Evolutionary conservation across 805 yeast genomes (phyloP).

Genomic region (Scheffersomyces coipomensis): DNA sequence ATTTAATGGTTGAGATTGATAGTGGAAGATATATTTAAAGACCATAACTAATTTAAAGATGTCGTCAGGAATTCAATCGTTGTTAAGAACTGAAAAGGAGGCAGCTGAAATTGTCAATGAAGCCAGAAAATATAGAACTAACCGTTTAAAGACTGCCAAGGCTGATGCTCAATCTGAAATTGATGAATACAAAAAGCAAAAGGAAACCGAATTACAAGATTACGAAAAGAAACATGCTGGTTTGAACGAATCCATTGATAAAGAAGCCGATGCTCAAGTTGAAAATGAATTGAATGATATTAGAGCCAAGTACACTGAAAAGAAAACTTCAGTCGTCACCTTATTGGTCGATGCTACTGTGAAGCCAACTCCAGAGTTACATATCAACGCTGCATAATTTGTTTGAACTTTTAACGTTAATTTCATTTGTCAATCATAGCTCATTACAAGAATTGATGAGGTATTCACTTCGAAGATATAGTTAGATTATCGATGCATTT

Average conservation of each 20-base stretch:
- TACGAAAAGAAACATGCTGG: constrained; percentile 74
- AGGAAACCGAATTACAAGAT: constrained; percentile 76
- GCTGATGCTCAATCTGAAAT: constrained; percentile 89
- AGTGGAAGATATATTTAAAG: background rate
- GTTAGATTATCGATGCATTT: background rate
- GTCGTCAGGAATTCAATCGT: constrained; percentile 63
- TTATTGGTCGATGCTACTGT: constrained; percentile 77
- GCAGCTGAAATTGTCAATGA: constrained; percentile 95
- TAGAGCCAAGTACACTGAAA: constrained; percentile 58
- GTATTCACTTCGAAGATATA: no score
- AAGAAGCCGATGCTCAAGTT: constrained; percentile 74
- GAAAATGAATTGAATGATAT: constrained; percentile 69
- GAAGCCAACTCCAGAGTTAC: constrained; percentile 78
- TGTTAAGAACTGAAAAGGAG: constrained; percentile 87
- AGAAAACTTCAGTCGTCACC: constrained; percentile 67
- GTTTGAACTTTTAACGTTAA: no score
- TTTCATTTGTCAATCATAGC: no score
- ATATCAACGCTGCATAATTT: constrained; percentile 61
- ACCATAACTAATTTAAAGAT: constrained; percentile 5
- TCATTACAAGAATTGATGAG: no score
- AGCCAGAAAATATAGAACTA: constrained; percentile 88
- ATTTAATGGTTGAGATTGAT: background rate
- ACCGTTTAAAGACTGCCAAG: constrained; percentile 90
- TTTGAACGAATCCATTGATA: constrained; percentile 71
- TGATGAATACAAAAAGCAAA: constrained; percentile 76